Conservation (phyloP, 352 stramenopile species). For the Pythium aristosporum region DNA sequence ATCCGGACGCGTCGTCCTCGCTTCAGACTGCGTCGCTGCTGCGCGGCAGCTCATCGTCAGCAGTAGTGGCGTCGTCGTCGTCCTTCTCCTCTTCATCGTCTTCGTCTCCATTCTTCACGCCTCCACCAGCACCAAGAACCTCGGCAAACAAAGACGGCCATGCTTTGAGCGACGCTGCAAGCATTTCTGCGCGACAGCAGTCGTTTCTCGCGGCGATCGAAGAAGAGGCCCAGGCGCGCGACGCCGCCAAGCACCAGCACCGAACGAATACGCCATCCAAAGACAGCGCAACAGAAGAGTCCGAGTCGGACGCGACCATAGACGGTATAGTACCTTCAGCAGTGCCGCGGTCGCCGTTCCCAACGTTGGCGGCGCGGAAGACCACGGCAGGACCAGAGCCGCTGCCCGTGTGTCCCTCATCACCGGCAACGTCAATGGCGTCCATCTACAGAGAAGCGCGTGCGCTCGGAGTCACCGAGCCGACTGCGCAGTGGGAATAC, state of each 20-base stretch:
- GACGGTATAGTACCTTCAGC: not conserved
- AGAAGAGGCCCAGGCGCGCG: conserved; percentile 30
- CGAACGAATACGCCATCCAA: not conserved
- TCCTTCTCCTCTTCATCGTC: not conserved
- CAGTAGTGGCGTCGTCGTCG: conserved; percentile 1
- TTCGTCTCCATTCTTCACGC: not conserved
- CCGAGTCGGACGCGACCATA: not conserved
- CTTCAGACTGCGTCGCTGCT: conserved; percentile 27
- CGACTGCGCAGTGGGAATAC: conserved; percentile 41
- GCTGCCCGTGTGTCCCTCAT: not conserved
- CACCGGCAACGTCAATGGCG: conserved; percentile 28
- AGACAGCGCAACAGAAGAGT: conserved; percentile 2
- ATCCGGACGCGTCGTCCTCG: conserved; percentile 8
- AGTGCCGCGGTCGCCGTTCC: not conserved
- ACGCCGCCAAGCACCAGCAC: not conserved
- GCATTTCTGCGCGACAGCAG: conserved; percentile 42
- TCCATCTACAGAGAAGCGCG: conserved; percentile 48
- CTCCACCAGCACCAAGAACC: not conserved
- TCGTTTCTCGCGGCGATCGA: conserved; percentile 57
- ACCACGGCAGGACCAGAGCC: not conserved
- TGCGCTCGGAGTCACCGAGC: conserved; percentile 31
- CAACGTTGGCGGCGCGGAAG: not conserved
- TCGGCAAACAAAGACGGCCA: not conserved
- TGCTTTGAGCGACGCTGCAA: not conserved
- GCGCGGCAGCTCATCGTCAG: not conserved